phyloP scores from a whole-genome alignment of 441 rosid species.

The Macaranga tanarius region DNA sequence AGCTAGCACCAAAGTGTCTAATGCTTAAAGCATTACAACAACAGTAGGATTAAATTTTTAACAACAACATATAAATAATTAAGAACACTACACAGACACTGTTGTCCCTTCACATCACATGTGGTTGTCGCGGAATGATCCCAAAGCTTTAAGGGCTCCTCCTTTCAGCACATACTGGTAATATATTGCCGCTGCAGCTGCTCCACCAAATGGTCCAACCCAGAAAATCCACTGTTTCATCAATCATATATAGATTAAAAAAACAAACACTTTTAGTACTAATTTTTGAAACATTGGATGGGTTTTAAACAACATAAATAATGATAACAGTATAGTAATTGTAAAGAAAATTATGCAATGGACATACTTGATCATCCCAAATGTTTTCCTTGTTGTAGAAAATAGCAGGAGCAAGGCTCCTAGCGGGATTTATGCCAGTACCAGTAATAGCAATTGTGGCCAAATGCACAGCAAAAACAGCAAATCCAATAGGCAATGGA shows the following conservation, averaged over 20 bases:
- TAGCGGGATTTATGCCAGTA: constrained; percentile 26
- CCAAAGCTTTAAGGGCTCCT: constrained; percentile 21
- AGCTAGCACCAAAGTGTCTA: no score
- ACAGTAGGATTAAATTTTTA: no score
- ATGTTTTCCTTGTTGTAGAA: constrained; percentile 10
- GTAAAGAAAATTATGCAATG: not conserved
- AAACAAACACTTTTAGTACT: no score
- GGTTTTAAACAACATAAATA: no score
- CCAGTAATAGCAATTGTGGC: constrained; percentile 24
- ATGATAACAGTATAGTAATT: not conserved
- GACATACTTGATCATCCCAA: constrained; percentile 21
- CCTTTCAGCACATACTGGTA: constrained; percentile 19
- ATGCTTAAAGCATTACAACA: no score
- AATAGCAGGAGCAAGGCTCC: constrained; percentile 22
- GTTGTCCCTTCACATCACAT: not conserved
- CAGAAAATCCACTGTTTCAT: constrained; percentile 28
- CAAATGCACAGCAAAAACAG: constrained; percentile 23
- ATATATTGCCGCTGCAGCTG: constrained; percentile 15
- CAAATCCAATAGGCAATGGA: constrained; percentile 25
- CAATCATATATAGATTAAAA: not conserved
- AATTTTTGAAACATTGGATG: no score
- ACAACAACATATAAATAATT: no score
- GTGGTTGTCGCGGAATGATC: constrained; percentile 18
- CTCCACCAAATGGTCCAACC: constrained; percentile 26
- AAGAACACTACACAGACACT: not conserved